Evolutionary conservation across 2,329 filamentous ascomycete genomes (phyloP).

Genomic region (Talaromyces sp.): DNA sequence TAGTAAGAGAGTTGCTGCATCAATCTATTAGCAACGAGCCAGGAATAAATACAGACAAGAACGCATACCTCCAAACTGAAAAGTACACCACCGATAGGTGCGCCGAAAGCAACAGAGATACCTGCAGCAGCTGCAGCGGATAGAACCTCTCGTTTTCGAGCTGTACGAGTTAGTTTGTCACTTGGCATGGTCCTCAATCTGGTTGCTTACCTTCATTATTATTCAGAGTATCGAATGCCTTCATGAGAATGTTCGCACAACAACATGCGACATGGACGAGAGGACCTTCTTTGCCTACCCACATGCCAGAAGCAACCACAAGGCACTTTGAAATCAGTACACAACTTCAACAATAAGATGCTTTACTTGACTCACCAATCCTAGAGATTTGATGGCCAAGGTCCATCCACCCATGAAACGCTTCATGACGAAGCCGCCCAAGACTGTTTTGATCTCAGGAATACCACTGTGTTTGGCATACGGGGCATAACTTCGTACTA

Average conservation of each 20-base stretch:
- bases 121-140: constrained; percentile 89
- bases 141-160: constrained; percentile 86
- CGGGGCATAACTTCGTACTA: constrained; percentile 79
- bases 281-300: constrained; percentile 94
- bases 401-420: constrained; percentile 87
- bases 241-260: constrained; percentile 91
- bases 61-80: constrained; percentile 79
- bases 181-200: not conserved
- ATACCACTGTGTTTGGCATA: constrained; percentile 95
- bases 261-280: constrained; percentile 96
- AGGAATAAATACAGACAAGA: not conserved
- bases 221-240: constrained; percentile 75
- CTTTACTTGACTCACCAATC: constrained; percentile 58
- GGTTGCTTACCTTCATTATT: constrained; percentile 70
- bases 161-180: constrained; percentile 44
- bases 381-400: constrained; percentile 81
- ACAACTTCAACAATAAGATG: not conserved
- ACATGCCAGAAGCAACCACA: constrained; percentile 89
- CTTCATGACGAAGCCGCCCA: constrained; percentile 89
- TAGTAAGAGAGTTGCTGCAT: constrained; percentile 87
- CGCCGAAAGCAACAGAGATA: constrained; percentile 90
- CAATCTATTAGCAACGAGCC: not conserved
- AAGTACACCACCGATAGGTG: constrained; percentile 87
- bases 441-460: constrained; percentile 92
- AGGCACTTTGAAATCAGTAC: constrained; percentile 62